phyloP scores from a whole-genome alignment of 148 eudicot species.

The Fagopyrum esculentum region DNA sequence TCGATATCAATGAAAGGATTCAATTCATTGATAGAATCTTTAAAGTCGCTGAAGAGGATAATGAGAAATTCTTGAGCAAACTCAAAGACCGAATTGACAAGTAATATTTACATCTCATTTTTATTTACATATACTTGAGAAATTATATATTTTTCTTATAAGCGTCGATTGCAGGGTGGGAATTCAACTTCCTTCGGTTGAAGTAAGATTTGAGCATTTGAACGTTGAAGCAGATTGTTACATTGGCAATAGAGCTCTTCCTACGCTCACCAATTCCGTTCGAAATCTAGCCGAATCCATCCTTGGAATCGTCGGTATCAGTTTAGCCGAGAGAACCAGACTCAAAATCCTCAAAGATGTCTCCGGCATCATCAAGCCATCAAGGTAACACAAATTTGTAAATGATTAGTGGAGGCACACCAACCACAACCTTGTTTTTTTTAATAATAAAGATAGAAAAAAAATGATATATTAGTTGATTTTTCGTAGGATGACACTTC shows the following conservation, averaged over 20 bases:
- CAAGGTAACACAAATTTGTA: slow-evolving; percentile 41
- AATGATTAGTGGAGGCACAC: background rate
- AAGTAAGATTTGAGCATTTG: slow-evolving; percentile 63
- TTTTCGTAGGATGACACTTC: slow-evolving; percentile 66
- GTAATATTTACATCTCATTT: slow-evolving; percentile 19
- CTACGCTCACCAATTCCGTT: slow-evolving; percentile 58
- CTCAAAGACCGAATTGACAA: slow-evolving; percentile 70
- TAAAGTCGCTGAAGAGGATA: slow-evolving; percentile 83
- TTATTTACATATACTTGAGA: background rate
- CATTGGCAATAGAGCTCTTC: slow-evolving; percentile 84
- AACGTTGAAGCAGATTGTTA: slow-evolving; percentile 75
- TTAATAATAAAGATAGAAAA: no score
- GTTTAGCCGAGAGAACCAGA: slow-evolving; percentile 48
- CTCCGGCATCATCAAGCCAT: slow-evolving; percentile 76
- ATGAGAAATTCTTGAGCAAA: slow-evolving; percentile 72
- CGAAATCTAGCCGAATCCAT: slow-evolving; percentile 51
- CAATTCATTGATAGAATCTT: slow-evolving; percentile 71
- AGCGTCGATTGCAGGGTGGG: slow-evolving; percentile 54
- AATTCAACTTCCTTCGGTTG: slow-evolving; percentile 73
- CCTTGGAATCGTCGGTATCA: slow-evolving; percentile 47
- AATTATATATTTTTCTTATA: background rate
- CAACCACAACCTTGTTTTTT: background rate
- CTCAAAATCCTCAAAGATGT: slow-evolving; percentile 77
- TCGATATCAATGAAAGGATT: slow-evolving; percentile 46
- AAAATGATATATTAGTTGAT: background rate